phyloP scores from a whole-genome alignment of 371 early-diverging fungal genomes.

The Rhizopus delemar region DNA sequence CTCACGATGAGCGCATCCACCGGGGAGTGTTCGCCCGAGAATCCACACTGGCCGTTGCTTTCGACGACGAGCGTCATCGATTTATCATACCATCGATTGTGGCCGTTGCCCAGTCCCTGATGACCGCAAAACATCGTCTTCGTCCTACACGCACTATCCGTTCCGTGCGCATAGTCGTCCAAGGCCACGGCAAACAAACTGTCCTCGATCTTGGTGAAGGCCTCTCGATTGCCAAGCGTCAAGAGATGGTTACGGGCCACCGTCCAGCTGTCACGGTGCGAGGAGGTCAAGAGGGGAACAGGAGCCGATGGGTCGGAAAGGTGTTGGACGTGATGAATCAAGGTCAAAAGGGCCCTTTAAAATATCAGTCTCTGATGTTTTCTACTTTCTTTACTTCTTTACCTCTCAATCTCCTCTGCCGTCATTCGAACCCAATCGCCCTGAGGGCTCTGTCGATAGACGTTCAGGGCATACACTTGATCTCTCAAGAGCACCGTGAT shows the following conservation, averaged over 20 bases:
- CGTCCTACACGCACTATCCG: slow-evolving; percentile 36
- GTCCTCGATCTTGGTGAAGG: slow-evolving; percentile 58
- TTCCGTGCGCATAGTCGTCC: slow-evolving; percentile 64
- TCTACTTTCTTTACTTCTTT: slow-evolving; percentile 16
- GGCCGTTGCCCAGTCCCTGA: slow-evolving; percentile 54
- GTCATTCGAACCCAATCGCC: slow-evolving; percentile 52
- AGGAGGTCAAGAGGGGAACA: slow-evolving; percentile 79
- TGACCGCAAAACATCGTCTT: slow-evolving; percentile 32
- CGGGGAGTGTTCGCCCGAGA: slow-evolving; percentile 85
- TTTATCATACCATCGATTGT: slow-evolving; percentile 93
- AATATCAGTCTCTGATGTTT: slow-evolving; percentile 21
- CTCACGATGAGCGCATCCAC: slow-evolving; percentile 79
- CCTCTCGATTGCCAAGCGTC: slow-evolving; percentile 54
- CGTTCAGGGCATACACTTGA: slow-evolving; percentile 76
- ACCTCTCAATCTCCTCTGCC: slow-evolving; percentile 76
- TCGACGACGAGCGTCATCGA: slow-evolving; percentile 66
- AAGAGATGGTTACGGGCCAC: slow-evolving; percentile 63
- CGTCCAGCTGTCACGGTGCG: slow-evolving; percentile 86
- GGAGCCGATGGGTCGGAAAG: slow-evolving; percentile 49
- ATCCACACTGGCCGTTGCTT: slow-evolving; percentile 69
- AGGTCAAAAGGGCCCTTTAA: slow-evolving; percentile 6
- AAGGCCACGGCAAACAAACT: slow-evolving; percentile 77
- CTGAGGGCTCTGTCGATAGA: slow-evolving; percentile 47
- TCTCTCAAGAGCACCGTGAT: slow-evolving; percentile 75
- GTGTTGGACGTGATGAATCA: slow-evolving; percentile 50